Percentiles rank a stretch among this genome's conserved stretches.
These are phyloP conservation scores for Tylopilus balloui DNA, from an alignment of 768 basidiomycete species.

Conservation along the genomic window DNA sequence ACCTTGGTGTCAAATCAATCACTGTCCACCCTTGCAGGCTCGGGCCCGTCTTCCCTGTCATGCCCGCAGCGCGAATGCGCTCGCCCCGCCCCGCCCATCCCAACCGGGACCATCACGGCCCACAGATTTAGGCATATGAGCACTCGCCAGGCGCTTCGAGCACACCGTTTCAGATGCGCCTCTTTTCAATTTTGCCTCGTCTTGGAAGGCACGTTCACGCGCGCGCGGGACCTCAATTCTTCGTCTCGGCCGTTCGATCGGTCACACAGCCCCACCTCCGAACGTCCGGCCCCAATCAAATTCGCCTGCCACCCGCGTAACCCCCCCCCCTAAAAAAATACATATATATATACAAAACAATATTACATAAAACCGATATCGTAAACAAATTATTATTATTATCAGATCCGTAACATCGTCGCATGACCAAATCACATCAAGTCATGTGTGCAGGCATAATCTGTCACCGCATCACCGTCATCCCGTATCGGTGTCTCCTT, in stretches of 20 bases:
- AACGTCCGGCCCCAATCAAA: constrained; percentile 16
- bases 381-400: constrained; percentile 4
- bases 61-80: too few species aligned
- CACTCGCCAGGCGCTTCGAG: constrained; percentile 19
- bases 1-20: constrained; percentile 7
- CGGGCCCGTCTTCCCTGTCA: constrained; percentile 13
- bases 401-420: constrained; percentile 13
- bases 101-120: constrained; percentile 21
- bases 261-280: constrained; percentile 27
- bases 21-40: not conserved
- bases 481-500: constrained; percentile 14
- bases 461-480: constrained; percentile 21
- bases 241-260: constrained; percentile 20
- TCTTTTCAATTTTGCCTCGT: constrained; percentile 21
- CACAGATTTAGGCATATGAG: constrained; percentile 27
- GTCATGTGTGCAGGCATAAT: constrained; percentile 31
- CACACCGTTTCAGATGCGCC: constrained; percentile 29
- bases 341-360: not conserved
- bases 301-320: too few species aligned
- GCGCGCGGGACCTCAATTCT: constrained; percentile 24
- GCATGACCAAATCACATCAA: constrained; percentile 16
- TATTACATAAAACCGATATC: constrained; percentile 4
- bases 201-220: constrained; percentile 25
- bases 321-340: constrained; percentile 13
- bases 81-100: constrained; percentile 3